A percentile compares a stretch with the other conserved stretches of the same genome.
Evolutionary conservation across 129 eudicot species (phyloP).

Genomic region (Pulicaria dysenterica): DNA sequence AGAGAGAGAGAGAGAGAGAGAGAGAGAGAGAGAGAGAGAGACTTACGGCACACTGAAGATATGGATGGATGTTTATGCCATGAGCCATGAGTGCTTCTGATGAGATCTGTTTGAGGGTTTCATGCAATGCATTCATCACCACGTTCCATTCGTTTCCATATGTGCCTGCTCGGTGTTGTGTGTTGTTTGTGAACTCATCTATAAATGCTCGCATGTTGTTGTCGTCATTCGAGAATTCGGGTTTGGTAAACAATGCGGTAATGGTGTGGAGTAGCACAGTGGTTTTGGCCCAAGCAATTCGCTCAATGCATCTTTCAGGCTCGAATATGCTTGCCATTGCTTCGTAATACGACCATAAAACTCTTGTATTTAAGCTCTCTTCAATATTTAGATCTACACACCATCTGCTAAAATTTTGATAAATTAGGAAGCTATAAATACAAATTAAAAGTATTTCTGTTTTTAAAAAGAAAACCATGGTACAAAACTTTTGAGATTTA

Average conservation of each 20-base stretch:
- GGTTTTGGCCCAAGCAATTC: conserved; percentile 23
- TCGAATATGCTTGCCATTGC: conserved; percentile 23
- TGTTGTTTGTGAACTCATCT: background rate
- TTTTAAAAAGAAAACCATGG: no score
- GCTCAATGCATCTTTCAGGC: conserved; percentile 25
- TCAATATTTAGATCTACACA: conserved; percentile 3
- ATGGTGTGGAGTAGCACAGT: background rate
- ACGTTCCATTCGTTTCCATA: conserved; percentile 2
- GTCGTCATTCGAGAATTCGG: background rate
- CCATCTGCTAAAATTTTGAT: conserved; percentile 24
- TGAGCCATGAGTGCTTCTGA: background rate
- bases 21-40: no score
- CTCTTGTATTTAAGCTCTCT: conserved; percentile 1
- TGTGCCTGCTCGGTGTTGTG: background rate
- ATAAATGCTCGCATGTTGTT: background rate
- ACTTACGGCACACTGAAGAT: conserved; percentile 15
- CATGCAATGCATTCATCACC: background rate
- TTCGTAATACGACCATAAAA: conserved; percentile 9
- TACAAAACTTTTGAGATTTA: no score
- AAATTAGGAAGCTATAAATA: no score
- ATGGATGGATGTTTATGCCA: conserved; percentile 6
- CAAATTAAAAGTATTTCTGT: no score
- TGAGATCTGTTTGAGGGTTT: conserved; percentile 13
- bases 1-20: no score
- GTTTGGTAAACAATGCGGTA: background rate